phyloP scores from a whole-genome alignment of 164 flowering plant species.

The Cinnamomum micranthum region DNA sequence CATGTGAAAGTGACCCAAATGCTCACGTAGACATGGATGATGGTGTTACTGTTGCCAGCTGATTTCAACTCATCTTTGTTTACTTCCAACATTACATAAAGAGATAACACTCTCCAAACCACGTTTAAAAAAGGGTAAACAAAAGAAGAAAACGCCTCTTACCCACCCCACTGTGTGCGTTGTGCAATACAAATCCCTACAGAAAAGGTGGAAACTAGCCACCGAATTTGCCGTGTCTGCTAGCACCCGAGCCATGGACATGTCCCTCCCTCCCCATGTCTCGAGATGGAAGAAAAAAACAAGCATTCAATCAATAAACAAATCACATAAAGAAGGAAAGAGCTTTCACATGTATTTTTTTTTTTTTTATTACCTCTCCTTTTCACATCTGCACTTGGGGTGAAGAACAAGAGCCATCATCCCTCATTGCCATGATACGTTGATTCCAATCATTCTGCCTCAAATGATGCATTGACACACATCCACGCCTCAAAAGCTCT shows the following conservation, averaged over 20 bases:
- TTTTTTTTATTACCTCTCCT: neutral
- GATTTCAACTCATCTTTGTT: neutral
- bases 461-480: constrained; percentile 4
- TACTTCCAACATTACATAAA: neutral
- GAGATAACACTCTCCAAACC: neutral
- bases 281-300: constrained; percentile 8
- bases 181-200: constrained; percentile 7
- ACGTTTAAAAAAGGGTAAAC: neutral
- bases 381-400: neutral
- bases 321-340: neutral
- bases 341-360: neutral
- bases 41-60: neutral
- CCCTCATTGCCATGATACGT: neutral
- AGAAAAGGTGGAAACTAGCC: constrained; percentile 6
- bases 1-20: neutral
- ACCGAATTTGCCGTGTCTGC: constrained; percentile 10
- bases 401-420: neutral
- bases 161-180: neutral
- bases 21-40: neutral
- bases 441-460: constrained; percentile 10
- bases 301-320: neutral
- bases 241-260: constrained; percentile 1
- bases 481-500: constrained; percentile 6
- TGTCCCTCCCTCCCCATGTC: constrained; percentile 3
- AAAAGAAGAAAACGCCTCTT: no score